A percentile compares a stretch with the other conserved stretches of the same genome.
Conservation (phyloP, 257 asterid species). For the Euphrasia confusa region DNA sequence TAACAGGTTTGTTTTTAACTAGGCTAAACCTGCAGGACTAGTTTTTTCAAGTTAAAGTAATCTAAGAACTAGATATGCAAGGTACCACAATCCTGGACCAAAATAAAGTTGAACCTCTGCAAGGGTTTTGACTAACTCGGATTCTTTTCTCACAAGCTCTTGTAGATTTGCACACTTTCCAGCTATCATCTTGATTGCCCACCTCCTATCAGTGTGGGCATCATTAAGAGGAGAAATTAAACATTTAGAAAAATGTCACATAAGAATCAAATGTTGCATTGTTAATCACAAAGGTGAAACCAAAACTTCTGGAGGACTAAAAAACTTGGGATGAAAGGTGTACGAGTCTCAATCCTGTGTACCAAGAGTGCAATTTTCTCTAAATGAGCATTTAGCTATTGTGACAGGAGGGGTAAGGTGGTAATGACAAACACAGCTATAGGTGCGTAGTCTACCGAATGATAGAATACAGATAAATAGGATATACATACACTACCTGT, state of each 20-base stretch:
- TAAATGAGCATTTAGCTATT: neutral
- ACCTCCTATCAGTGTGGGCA: conserved; percentile 62
- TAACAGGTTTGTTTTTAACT: neutral
- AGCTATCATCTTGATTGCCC: conserved; percentile 89
- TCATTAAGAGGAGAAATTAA: conserved; percentile 21
- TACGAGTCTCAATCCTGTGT: too few species aligned
- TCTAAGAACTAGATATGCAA: conserved; percentile 19
- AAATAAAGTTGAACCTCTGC: conserved; percentile 60
- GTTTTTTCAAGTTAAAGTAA: neutral
- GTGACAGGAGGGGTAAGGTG: conserved; percentile 14
- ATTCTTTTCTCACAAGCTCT: conserved; percentile 73
- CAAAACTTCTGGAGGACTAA: too few species aligned
- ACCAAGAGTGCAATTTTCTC: too few species aligned
- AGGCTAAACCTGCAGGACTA: neutral
- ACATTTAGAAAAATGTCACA: too few species aligned
- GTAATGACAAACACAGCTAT: neutral
- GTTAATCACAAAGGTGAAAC: too few species aligned
- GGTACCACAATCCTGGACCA: conserved; percentile 24
- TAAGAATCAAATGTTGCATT: too few species aligned
- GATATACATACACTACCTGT: conserved; percentile 42
- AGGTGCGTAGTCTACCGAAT: neutral
- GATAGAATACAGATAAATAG: conserved; percentile 6
- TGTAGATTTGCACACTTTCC: conserved; percentile 52
- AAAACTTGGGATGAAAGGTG: too few species aligned
- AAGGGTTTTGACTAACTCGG: conserved; percentile 60